Evolutionary conservation across 768 basidiomycete species (phyloP), one percentile per base, ranked within the genome.

Genomic region (Chalciporus chontae): DNA sequence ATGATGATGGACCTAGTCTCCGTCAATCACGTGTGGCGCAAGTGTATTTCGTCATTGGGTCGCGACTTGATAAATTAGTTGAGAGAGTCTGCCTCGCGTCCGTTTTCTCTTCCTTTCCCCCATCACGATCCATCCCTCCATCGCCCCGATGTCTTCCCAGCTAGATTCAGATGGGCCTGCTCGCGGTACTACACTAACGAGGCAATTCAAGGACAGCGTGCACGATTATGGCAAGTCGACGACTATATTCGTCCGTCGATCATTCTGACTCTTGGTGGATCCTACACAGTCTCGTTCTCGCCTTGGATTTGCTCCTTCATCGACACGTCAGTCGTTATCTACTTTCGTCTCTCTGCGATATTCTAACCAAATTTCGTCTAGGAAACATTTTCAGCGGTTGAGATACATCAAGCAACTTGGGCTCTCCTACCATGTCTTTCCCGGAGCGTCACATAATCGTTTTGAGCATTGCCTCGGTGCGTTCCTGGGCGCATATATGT

Each of bases 381-480:
- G 86, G 8, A 75, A 72, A 48, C 83, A 88, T 42, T 91, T 92
- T 58, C 90, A 93, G 58, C 77, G 90, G 3, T 72, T 93, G 40
- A 76, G 90, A 27, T 67, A 77, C 48, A 77, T 93, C 58, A 90
- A 91, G 54, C 90, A 93, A 60, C 80, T 93, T 8, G 90, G 90
- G 0, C 80, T 85, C 5, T 78, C 85, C 0, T 84, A 81, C 55
- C 81, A 78, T 53, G 85, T 92, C 24, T 92, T 85, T 79, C 81
- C 84, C 0, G 79, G 86, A 2, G 90, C 86, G 0, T 77, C 85
- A 0, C 90, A 92, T 58, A 90, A 83, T 50, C 79, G 90, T 0
- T 91, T 93, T 56, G 90, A 92, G 56, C 90, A 93, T 60, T 85
- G 78, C 53, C 70, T 93, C n/a, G 90, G 90, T 85, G 44, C 19